A percentile compares a stretch with the other conserved stretches of the same genome.
Conservation (phyloP, 2,329 filamentous ascomycete species). For the Epicoccum nigrum region DNA sequence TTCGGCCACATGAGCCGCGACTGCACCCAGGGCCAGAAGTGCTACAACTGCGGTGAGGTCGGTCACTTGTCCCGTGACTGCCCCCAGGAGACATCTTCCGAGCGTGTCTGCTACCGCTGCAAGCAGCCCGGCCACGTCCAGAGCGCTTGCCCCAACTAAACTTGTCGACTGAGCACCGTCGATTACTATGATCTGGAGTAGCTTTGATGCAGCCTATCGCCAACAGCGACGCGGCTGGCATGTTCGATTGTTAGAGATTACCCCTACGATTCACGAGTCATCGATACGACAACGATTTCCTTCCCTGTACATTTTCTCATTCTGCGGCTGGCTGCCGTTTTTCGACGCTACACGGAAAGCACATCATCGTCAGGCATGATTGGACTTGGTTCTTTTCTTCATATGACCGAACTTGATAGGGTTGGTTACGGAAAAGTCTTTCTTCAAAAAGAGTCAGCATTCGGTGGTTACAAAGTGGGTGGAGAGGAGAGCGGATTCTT, state of each 20-base stretch:
- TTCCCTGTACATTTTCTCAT: conserved; percentile 49
- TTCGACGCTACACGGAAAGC: conserved; percentile 47
- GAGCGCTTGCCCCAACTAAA: conserved; percentile 86
- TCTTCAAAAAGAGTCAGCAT: conserved; percentile 44
- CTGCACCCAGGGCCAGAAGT: conserved; percentile 99
- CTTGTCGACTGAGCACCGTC: conserved; percentile 30
- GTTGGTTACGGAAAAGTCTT: conserved; percentile 45
- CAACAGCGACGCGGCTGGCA: conserved; percentile 26
- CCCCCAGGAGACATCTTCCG: conserved; percentile 84
- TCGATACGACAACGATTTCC: conserved; percentile 47
- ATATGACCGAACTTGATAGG: conserved; percentile 42
- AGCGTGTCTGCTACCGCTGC: conserved; percentile 99
- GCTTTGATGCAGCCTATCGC: conserved; percentile 35
- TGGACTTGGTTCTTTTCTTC: conserved; percentile 43
- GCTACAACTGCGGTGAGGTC: conserved; percentile 97
- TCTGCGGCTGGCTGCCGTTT: conserved; percentile 48
- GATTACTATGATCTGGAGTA: conserved; percentile 40
- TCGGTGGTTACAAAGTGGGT: conserved; percentile 40
- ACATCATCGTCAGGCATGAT: conserved; percentile 47
- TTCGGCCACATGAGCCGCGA: conserved; percentile 98
- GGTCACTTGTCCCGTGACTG: conserved; percentile 96
- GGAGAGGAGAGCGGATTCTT: conserved; percentile 41
- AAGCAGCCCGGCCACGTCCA: conserved; percentile 88
- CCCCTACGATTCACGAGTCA: conserved; percentile 37
- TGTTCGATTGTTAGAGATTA: conserved; percentile 37